phyloP scores from a whole-genome alignment of 225 moss, liverwort and hornwort species.

The Straminergon stramineum region DNA sequence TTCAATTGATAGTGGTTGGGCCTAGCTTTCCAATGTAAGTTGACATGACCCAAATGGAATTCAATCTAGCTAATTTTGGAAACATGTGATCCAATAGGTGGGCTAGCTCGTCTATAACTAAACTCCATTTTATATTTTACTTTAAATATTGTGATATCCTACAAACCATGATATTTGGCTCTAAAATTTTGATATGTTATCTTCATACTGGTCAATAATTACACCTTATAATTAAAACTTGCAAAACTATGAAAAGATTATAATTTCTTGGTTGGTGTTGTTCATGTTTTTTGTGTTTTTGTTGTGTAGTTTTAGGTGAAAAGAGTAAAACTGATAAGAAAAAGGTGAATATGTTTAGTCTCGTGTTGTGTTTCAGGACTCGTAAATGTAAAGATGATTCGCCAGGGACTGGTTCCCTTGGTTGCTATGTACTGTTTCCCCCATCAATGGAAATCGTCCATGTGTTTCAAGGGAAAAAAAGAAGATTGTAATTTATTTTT shows the following conservation, averaged over 20 bases:
- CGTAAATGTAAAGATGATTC: too few relatives aligned
- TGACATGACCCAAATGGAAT: neutral
- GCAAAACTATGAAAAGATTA: neutral
- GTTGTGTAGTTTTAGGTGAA: too few relatives aligned
- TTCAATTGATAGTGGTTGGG: rapidly evolving
- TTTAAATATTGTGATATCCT: neutral
- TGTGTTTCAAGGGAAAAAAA: too few relatives aligned
- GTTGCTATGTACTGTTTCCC: too few relatives aligned
- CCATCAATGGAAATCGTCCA: too few relatives aligned
- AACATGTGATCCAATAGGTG: neutral
- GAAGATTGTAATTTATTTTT: neutral
- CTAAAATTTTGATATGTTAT: neutral
- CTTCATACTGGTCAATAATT: neutral
- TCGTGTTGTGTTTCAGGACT: too few relatives aligned
- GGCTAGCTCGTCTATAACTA: rapidly evolving
- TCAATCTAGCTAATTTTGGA: neutral
- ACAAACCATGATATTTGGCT: neutral
- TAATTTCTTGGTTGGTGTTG: too few relatives aligned
- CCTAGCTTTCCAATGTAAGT: neutral
- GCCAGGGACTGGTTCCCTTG: too few relatives aligned
- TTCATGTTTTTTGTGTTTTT: too few relatives aligned
- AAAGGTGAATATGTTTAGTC: too few relatives aligned
- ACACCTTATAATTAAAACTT: neutral
- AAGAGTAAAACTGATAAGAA: too few relatives aligned
- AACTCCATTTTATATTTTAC: neutral